phyloP scores from a whole-genome alignment of 352 stramenopile species.

The Phytopythium delawarense region DNA sequence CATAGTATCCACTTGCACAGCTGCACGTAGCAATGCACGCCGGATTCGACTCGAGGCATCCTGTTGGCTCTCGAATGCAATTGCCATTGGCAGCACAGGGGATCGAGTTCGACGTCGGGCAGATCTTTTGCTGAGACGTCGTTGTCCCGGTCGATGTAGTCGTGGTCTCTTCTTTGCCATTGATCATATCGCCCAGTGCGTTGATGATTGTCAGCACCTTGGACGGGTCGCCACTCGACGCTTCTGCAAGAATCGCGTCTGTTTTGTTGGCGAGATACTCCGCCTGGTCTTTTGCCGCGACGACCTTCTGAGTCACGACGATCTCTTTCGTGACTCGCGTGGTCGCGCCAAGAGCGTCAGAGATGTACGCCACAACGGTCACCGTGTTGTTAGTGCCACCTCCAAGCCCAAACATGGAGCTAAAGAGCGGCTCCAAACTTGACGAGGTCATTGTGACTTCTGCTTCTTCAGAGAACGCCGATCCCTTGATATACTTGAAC shows the following conservation, averaged over 20 bases:
- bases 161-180: slow-evolving; percentile 34
- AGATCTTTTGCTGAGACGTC: slow-evolving; percentile 35
- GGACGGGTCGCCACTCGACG: slow-evolving; percentile 46
- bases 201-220: slow-evolving; percentile 63
- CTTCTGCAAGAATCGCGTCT: slow-evolving; percentile 37
- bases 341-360: slow-evolving; percentile 44
- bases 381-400: slow-evolving; percentile 56
- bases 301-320: slow-evolving; percentile 34
- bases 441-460: slow-evolving; percentile 54
- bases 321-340: slow-evolving; percentile 50
- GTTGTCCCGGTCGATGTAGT: slow-evolving; percentile 16
- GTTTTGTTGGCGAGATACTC: slow-evolving; percentile 59
- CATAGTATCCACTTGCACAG: slow-evolving; percentile 45
- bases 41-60: slow-evolving; percentile 42
- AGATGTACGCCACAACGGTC: slow-evolving; percentile 58
- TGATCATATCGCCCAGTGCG: slow-evolving; percentile 60
- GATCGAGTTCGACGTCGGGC: slow-evolving; percentile 32
- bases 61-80: slow-evolving; percentile 38
- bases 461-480: slow-evolving; percentile 33
- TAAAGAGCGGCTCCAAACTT: slow-evolving; percentile 46
- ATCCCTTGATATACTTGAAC: slow-evolving; percentile 72
- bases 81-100: slow-evolving; percentile 42
- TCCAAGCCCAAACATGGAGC: slow-evolving; percentile 46
- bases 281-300: slow-evolving; percentile 37
- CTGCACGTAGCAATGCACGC: slow-evolving; percentile 48